These are phyloP conservation scores for Fusarium nurragi DNA, from an alignment of 2,329 filamentous ascomycete species.

Conservation along the genomic window DNA sequence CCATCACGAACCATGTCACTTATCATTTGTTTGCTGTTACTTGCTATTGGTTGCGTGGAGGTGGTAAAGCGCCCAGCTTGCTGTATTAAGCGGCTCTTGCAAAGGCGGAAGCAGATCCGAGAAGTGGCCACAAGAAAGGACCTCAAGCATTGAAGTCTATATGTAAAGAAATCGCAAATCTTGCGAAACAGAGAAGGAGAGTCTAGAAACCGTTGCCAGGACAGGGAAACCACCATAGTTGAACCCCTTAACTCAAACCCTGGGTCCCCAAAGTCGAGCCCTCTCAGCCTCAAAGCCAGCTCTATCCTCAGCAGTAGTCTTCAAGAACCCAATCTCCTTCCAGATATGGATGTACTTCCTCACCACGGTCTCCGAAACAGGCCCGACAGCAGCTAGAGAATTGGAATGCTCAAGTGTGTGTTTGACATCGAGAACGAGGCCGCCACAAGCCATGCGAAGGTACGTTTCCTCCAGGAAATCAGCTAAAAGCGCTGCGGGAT, in stretches of 20 bases:
- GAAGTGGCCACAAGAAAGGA: no score
- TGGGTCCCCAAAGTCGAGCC: slow-evolving; percentile 18
- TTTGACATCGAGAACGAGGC: slow-evolving; percentile 16
- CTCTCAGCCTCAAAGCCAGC: slow-evolving; percentile 28
- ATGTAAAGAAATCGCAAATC: no score
- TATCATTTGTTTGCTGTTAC: no score
- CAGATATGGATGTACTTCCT: slow-evolving; percentile 41
- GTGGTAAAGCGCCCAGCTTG: no score
- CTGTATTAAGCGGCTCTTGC: no score
- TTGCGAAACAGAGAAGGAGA: neutral
- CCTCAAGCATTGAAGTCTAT: no score
- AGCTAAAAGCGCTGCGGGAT: slow-evolving; percentile 6
- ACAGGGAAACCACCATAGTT: neutral
- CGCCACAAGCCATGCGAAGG: slow-evolving; percentile 27
- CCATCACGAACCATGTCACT: no score
- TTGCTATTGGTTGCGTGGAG: no score
- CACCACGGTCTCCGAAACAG: slow-evolving; percentile 21
- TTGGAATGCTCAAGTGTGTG: slow-evolving; percentile 29
- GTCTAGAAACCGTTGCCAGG: neutral
- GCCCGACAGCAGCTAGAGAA: slow-evolving; percentile 8
- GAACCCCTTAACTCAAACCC: neutral
- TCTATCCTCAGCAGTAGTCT: slow-evolving; percentile 25
- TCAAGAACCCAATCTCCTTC: slow-evolving; percentile 39
- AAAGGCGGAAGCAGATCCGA: no score
- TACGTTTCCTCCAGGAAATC: slow-evolving; percentile 22